phyloP scores from a whole-genome alignment of 305 asterid genomes.

The Fraxinus xanthoxyloides region DNA sequence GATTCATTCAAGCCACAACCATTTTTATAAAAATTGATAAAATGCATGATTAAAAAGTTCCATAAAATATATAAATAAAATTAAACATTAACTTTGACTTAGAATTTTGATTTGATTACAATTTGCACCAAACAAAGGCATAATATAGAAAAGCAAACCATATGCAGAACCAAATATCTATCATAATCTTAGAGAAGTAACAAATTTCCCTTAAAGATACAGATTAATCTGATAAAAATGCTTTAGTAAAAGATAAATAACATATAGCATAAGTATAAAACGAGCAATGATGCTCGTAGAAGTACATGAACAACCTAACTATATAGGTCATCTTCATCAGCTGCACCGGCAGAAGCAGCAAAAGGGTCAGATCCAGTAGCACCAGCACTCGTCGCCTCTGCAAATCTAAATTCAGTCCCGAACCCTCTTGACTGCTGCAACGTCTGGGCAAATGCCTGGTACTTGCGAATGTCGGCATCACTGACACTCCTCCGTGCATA shows the following conservation, averaged over 20 bases:
- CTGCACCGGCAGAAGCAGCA: slow-evolving; percentile 34
- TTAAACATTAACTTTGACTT: too few species aligned
- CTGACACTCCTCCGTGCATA: slow-evolving; percentile 47
- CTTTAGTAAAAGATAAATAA: not conserved
- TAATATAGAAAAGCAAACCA: not conserved
- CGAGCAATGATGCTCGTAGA: not conserved
- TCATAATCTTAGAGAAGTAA: not conserved
- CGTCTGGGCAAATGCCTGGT: slow-evolving; percentile 52
- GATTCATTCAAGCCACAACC: too few species aligned
- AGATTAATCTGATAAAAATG: not conserved
- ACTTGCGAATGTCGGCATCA: slow-evolving; percentile 45
- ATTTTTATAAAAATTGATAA: too few species aligned
- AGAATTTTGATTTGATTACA: too few species aligned
- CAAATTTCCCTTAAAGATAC: not conserved
- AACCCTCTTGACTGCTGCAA: slow-evolving; percentile 51
- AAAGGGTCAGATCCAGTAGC: slow-evolving; percentile 33
- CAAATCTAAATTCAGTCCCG: slow-evolving; percentile 41
- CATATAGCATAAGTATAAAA: not conserved
- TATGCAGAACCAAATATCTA: not conserved
- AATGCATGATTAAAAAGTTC: too few species aligned
- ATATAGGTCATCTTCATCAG: slow-evolving; percentile 51
- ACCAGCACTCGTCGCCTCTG: slow-evolving; percentile 30
- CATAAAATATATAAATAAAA: not conserved
- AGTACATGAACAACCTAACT: slow-evolving; percentile 26
- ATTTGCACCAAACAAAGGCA: too few species aligned